Conservation (phyloP, 805 yeast species). For the Saccharomyces cerevisiae region DNA sequence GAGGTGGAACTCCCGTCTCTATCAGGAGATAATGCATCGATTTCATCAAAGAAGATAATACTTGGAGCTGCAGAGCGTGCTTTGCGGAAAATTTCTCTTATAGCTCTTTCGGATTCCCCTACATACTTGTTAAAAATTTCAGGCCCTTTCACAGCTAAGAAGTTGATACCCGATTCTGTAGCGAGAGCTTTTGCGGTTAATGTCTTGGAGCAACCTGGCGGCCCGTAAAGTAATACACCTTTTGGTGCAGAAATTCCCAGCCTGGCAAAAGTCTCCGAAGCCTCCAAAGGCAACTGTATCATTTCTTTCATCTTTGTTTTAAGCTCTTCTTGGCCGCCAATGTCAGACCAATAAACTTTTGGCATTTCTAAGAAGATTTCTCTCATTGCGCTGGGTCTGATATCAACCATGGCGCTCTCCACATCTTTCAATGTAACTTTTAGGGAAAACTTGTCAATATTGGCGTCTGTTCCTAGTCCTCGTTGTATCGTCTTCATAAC, state of each 20-base stretch:
- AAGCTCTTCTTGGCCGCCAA: constrained; percentile 86
- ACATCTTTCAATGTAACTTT: constrained; percentile 50
- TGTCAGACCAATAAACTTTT: constrained; percentile 85
- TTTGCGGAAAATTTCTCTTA: constrained; percentile 85
- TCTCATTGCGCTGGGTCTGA: constrained; percentile 94
- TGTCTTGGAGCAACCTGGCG: constrained; percentile 97
- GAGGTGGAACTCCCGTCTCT: constrained; percentile 57
- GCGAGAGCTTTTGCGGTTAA: constrained; percentile 92
- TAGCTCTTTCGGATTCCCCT: constrained; percentile 89
- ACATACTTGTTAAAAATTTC: constrained; percentile 91
- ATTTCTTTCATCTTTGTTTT: constrained; percentile 80
- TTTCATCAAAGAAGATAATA: constrained; percentile 91
- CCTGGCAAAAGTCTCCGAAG: constrained; percentile 62
- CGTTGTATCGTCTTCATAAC: constrained; percentile 75
- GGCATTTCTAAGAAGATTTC: constrained; percentile 93
- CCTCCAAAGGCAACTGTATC: constrained; percentile 83
- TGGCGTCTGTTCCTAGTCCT: constrained; percentile 33
- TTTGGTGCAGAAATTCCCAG: constrained; percentile 87
- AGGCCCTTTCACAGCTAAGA: constrained; percentile 93
- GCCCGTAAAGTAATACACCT: constrained; percentile 90
- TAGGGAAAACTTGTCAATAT: constrained; percentile 30
- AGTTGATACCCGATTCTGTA: constrained; percentile 88
- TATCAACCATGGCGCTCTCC: constrained; percentile 64
- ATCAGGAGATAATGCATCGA: constrained; percentile 82
- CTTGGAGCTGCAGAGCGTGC: constrained; percentile 95